These are phyloP conservation scores for Wickerhamomyces sydowiorum DNA, from an alignment of 805 yeast genomes.

Conservation along the genomic window DNA sequence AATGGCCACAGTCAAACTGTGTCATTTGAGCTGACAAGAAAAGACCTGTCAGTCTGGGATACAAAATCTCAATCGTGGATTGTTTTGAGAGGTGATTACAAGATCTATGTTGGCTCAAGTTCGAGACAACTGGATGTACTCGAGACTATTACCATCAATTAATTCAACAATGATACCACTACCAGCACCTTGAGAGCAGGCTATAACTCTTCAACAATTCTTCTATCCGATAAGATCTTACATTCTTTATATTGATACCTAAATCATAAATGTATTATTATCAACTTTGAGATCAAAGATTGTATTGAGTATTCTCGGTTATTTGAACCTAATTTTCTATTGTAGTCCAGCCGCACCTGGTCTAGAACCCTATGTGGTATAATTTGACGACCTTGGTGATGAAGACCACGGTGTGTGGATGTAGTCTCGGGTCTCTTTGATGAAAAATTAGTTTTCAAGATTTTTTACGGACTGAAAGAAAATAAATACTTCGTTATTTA, in stretches of 20 bases:
- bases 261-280: too few relatives aligned
- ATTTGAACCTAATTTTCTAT: too few relatives aligned
- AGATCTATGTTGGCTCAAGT: conserved; percentile 41
- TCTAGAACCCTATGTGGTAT: too few relatives aligned
- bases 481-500: neutral
- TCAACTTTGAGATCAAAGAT: too few relatives aligned
- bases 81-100: conserved; percentile 47
- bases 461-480: neutral
- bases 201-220: too few relatives aligned
- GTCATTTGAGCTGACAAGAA: conserved; percentile 35
- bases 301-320: too few relatives aligned
- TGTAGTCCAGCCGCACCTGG: too few relatives aligned
- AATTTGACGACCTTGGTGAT: too few relatives aligned
- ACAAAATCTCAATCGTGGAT: conserved; percentile 47
- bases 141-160: conserved; percentile 16
- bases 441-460: neutral
- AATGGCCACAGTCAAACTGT: conserved; percentile 32
- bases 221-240: too few relatives aligned
- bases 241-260: too few relatives aligned
- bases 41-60: conserved; percentile 53
- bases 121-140: conserved; percentile 36
- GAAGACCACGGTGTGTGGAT: neutral
- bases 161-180: too few relatives aligned
- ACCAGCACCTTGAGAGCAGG: too few relatives aligned
- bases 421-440: neutral